Base-by-base conservation (phyloP, 2,329 filamentous ascomycete species). In the Fusarium albidum region DNA sequence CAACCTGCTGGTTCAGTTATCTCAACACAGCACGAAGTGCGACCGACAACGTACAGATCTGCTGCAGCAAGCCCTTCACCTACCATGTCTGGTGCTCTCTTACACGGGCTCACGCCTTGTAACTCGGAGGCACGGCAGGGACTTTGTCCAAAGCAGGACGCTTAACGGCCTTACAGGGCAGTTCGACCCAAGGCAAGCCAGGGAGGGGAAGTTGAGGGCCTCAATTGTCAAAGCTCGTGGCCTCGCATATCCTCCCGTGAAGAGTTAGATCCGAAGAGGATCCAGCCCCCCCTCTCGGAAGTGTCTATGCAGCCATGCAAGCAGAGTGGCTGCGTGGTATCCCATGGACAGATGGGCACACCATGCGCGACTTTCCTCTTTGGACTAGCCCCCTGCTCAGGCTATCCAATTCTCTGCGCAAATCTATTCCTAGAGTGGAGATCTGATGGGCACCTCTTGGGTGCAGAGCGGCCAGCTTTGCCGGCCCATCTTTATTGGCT, bases 401-500 rank as follows among this genome's bases (percentile, higher is more conserved):
- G 49, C 47, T 50, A 57, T 66, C 57, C 64, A 64, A 56, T 50
- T 61, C 52, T 57, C 52, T 48, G 48, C 60, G 64, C 69, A 65
- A 57, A 62, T 69, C 63, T 68, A 67, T 66, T 69, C 61, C 67
- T 55, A 62, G 66, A 60, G 64, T 67, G 65, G 67, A 58, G 52
- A 55, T 49, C 38, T 35, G 47, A 57, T 57, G 59, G 52, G 43
- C 56, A 59, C 55, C 42, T 55, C 38, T 61, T 32, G 34, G n/a
- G 47, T 38, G 38, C 44, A 63, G 52, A 59, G 57, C 51, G 67
- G 59, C 64, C 52, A 62, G 53, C 57, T 59, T 52, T 53, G 53
- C 46, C 58, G 59, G 61, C 58, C 68, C 68, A 63, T 62, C 65
- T 69, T 73, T 68, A 79, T 80, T 79, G 77, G 78, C 63, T 68